Evolutionary conservation across 1,284 basidiomycete genomes (phyloP), one percentile per base, ranked within the genome.

Genomic region (Pholiota adiposa): DNA sequence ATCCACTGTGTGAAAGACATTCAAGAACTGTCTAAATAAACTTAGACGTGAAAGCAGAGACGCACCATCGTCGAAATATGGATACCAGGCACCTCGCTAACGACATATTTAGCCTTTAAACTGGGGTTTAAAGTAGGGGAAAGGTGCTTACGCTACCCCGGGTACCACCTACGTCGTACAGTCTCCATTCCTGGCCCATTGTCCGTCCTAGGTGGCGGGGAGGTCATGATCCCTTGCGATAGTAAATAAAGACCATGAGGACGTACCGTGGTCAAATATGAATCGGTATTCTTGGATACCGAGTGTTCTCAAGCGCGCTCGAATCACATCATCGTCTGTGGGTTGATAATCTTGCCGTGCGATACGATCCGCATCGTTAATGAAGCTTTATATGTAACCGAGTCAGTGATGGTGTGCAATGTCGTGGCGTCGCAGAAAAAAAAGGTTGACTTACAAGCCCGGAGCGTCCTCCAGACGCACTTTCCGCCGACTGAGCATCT

Each of bases 161-260:
- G 40, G 88, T 85, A 14, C 89, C 89, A 21, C 89, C 89, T 53
- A 92, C 87, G 69, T 91, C 89, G 69, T 88, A 92, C 63, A 92
- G 77, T 56, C 83, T 71, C 86, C 87, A 89, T 67, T 88, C 83
- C 64, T 80, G 78, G 23, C 81, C 77, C 67, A 79, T 75, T 54
- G 77, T 80, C 62, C 79, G 71, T 64, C 83, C 73, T 83, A 66
- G 59, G 36, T 6, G 51, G 27, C 38, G 18, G 14, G 14, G 8
- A 18, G 11, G 60, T 31, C 43, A 51, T 46, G 18, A 43, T 16
- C 2, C 34, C 51, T 21, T 16, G 14, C 19, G 36, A 19, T 19
- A 34, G 38, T 44, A 56, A 56, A 50, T 14, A 36, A n/a, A 18
- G 29, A 23, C 44, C 12, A 46, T 23, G 27, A 21, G 12, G 31